Percentiles rank a stretch among this genome's conserved stretches.
These are phyloP conservation scores for Meredithiella fracta DNA, from an alignment of 2,329 filamentous ascomycete species.

Conservation along the genomic window DNA sequence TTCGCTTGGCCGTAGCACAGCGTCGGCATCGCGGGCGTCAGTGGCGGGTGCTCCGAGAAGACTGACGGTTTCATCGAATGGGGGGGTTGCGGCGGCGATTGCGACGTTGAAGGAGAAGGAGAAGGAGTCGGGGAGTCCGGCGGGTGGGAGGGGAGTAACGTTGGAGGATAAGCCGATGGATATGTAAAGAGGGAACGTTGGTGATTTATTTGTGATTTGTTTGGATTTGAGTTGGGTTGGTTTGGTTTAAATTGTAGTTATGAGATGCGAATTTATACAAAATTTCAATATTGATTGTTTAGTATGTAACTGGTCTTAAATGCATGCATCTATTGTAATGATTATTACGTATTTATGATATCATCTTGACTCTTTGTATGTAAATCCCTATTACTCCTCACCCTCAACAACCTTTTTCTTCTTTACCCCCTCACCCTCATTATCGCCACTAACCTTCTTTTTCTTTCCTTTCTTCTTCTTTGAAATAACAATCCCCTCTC, in stretches of 20 bases:
- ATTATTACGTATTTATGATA: neutral
- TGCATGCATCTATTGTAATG: neutral
- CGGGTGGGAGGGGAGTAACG: conserved; percentile 26
- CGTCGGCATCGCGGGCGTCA: conserved; percentile 22
- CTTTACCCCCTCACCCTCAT: conserved; percentile 18
- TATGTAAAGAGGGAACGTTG: conserved; percentile 22
- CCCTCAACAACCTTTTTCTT: conserved; percentile 16
- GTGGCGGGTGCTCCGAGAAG: conserved; percentile 22
- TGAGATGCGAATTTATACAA: neutral
- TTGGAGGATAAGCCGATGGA: conserved; percentile 38
- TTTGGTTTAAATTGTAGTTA: conserved; percentile 27
- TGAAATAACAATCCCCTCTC: conserved; percentile 48
- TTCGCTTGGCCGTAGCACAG: conserved; percentile 38
- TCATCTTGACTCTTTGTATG: neutral
- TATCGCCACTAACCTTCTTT: conserved; percentile 15
- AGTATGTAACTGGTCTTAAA: neutral
- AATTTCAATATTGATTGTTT: neutral
- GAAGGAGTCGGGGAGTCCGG: neutral
- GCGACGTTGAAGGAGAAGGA: conserved; percentile 14
- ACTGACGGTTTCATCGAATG: conserved; percentile 22
- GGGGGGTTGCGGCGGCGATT: conserved; percentile 15
- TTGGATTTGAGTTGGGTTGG: neutral
- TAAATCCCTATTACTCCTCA: neutral
- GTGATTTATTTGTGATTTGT: neutral
- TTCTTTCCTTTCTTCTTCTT: conserved; percentile 48